Conservation (phyloP, 2,329 filamentous ascomycete genomes). For the Zymoseptoria ardabiliae region DNA sequence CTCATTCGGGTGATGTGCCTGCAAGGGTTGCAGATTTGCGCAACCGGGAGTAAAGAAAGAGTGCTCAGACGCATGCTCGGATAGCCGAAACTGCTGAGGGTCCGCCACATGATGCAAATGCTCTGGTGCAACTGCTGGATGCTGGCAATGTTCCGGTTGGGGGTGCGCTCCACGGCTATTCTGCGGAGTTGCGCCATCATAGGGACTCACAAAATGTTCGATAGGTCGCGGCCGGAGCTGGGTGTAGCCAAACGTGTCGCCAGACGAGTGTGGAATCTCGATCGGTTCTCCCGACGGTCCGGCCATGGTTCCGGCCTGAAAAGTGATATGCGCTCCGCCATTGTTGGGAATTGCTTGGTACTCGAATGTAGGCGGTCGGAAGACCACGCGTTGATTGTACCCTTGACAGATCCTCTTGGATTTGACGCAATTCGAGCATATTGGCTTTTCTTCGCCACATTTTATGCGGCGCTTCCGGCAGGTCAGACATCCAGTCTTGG, state of each 20-base stretch:
- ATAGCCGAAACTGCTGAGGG: background rate
- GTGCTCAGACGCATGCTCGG: background rate
- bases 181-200: slow-evolving; percentile 9
- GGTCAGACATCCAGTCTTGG: slow-evolving; percentile 88
- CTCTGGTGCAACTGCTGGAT: background rate
- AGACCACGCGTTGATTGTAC: slow-evolving; percentile 72
- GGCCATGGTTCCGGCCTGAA: slow-evolving; percentile 23
- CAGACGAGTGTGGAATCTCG: slow-evolving; percentile 1
- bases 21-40: background rate
- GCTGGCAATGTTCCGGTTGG: slow-evolving; percentile 3
- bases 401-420: slow-evolving; percentile 79
- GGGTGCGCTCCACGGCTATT: slow-evolving; percentile 7
- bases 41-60: background rate
- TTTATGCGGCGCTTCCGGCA: slow-evolving; percentile 94
- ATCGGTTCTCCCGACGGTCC: background rate
- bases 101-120: slow-evolving; percentile 1
- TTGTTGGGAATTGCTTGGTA: slow-evolving; percentile 43
- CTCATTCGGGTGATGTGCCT: background rate
- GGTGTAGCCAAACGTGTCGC: slow-evolving; percentile 6
- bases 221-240: slow-evolving; percentile 11
- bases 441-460: slow-evolving; percentile 83
- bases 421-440: slow-evolving; percentile 77
- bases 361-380: slow-evolving; percentile 63
- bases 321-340: slow-evolving; percentile 31
- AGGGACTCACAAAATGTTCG: slow-evolving; percentile 6